A percentile compares a stretch with the other conserved stretches of the same genome.
Conservation (phyloP, 305 asterid genomes). For the Fraxinus paxiana region DNA sequence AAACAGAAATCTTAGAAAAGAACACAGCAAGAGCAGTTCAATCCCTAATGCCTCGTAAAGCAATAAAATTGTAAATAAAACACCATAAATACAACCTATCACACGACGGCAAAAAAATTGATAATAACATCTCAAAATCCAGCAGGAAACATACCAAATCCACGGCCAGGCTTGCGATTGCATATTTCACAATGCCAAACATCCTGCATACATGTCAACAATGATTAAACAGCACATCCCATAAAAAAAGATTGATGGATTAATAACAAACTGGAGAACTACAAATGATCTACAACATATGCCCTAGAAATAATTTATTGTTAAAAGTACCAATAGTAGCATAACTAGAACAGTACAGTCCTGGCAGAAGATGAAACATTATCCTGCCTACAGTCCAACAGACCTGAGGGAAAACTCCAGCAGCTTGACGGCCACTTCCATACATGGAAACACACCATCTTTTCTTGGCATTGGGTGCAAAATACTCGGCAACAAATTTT, state of each 20-base stretch:
- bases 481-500: constrained; percentile 44
- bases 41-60: neutral
- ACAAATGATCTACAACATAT: neutral
- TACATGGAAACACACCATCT: constrained; percentile 49
- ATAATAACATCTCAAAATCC: constrained; percentile 1
- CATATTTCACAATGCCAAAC: constrained; percentile 84
- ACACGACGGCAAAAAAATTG: neutral
- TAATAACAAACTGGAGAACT: neutral
- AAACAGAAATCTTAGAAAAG: neutral
- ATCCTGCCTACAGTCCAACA: constrained; percentile 18
- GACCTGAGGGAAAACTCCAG: constrained; percentile 48
- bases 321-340: constrained; percentile 14
- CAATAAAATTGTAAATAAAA: neutral
- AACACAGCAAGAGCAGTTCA: neutral
- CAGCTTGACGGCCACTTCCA: constrained; percentile 35
- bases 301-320: neutral
- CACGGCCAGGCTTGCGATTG: constrained; percentile 79
- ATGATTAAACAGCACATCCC: neutral
- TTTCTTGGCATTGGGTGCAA: constrained; percentile 48
- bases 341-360: constrained; percentile 20
- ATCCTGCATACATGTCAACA: constrained; percentile 44
- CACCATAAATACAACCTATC: neutral
- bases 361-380: constrained; percentile 13
- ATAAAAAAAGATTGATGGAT: neutral
- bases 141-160: constrained; percentile 56